Evolutionary conservation across 2,329 filamentous ascomycete species (phyloP).

Genomic region (Teratosphaeriaceae sp.): DNA sequence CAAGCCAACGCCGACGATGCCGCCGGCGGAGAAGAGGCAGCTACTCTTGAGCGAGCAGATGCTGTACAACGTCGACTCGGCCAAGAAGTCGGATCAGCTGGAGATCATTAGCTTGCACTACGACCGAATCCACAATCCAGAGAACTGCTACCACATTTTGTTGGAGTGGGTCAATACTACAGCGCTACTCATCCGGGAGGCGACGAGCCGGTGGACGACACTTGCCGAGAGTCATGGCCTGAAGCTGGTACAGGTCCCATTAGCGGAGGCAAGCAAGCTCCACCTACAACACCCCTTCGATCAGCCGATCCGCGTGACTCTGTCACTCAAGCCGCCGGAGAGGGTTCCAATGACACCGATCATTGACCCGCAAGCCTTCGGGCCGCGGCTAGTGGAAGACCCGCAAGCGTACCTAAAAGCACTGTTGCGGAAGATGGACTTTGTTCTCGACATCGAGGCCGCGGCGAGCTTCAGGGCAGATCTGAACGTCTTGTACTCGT

Average conservation of each 20-base stretch:
- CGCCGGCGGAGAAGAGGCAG: conserved; percentile 49
- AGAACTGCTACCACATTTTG: conserved; percentile 96
- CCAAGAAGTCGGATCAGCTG: conserved; percentile 79
- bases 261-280: conserved; percentile 75
- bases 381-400: conserved; percentile 55
- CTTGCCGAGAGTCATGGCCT: conserved; percentile 82
- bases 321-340: conserved; percentile 62
- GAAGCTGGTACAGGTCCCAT: conserved; percentile 86
- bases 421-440: conserved; percentile 78
- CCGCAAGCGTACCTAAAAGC: conserved; percentile 79
- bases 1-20: conserved; percentile 30
- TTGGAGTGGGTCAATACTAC: conserved; percentile 98
- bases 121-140: conserved; percentile 91
- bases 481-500: conserved; percentile 86
- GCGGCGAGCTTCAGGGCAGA: conserved; percentile 71
- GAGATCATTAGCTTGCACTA: conserved; percentile 93
- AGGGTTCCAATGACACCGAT: conserved; percentile 55
- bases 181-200: conserved; percentile 88
- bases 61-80: conserved; percentile 87
- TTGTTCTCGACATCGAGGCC: conserved; percentile 88
- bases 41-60: conserved; percentile 87
- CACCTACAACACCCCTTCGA: conserved; percentile 78
- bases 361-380: conserved; percentile 61
- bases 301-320: conserved; percentile 65
- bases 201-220: conserved; percentile 76